These are phyloP conservation scores for Plantago elongata DNA, from an alignment of 257 asterid genomes.

Conservation along the genomic window DNA sequence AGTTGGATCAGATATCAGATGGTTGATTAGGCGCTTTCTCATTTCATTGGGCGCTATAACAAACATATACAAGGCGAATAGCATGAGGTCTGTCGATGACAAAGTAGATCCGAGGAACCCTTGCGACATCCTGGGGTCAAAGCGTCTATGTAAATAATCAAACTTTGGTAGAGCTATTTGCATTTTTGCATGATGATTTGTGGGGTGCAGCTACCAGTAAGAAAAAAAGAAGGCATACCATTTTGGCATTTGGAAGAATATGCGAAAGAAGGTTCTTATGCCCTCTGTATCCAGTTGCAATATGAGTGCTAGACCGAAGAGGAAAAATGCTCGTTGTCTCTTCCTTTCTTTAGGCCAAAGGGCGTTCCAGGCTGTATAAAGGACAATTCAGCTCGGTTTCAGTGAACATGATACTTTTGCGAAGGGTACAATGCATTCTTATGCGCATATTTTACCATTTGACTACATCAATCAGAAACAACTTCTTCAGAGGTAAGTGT, in stretches of 20 bases:
- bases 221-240: constrained; percentile 39
- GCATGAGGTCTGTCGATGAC: constrained; percentile 76
- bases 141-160: constrained; percentile 15
- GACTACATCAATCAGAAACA: too few relatives aligned
- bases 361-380: constrained; percentile 80
- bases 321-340: constrained; percentile 90
- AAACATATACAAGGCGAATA: constrained; percentile 90
- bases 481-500: too few relatives aligned
- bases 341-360: constrained; percentile 98
- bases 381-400: neutral
- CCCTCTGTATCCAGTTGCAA: constrained; percentile 82
- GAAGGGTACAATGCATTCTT: neutral
- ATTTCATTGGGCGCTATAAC: constrained; percentile 85
- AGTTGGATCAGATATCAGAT: constrained; percentile 91
- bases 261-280: constrained; percentile 73
- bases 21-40: constrained; percentile 84
- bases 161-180: neutral
- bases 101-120: constrained; percentile 96
- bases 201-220: too few relatives aligned
- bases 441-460: too few relatives aligned
- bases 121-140: constrained; percentile 79
- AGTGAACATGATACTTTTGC: constrained; percentile 3
- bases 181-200: too few relatives aligned
- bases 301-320: constrained; percentile 94
- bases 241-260: constrained; percentile 81